Evolutionary conservation across 2,329 filamentous ascomycete genomes (phyloP).

Genomic region (Aureobasidium sp.): DNA sequence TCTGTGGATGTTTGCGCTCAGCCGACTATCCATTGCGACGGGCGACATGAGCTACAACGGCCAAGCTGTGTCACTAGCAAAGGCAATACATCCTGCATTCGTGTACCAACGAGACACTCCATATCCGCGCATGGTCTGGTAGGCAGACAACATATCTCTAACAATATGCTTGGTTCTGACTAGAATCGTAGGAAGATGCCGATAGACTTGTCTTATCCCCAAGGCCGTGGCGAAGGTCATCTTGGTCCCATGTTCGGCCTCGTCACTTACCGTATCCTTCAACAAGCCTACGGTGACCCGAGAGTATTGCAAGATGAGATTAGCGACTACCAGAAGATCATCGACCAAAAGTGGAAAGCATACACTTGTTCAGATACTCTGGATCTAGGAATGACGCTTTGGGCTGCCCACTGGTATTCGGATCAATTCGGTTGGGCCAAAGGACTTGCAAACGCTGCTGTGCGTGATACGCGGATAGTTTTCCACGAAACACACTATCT

Average conservation of each 20-base stretch:
- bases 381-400: conserved; percentile 54
- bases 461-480: conserved; percentile 15
- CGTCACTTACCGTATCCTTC: conserved; percentile 43
- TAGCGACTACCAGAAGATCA: conserved; percentile 43
- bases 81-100: conserved; percentile 47
- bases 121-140: conserved; percentile 43
- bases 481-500: conserved; percentile 15
- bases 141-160: background rate
- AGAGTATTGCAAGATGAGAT: conserved; percentile 41
- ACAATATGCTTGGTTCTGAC: background rate
- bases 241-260: conserved; percentile 50
- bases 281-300: conserved; percentile 28
- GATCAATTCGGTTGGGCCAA: conserved; percentile 42
- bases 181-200: conserved; percentile 36
- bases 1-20: conserved; percentile 56
- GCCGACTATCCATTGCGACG: conserved; percentile 43
- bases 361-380: conserved; percentile 43
- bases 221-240: conserved; percentile 47
- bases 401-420: conserved; percentile 46
- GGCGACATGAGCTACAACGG: conserved; percentile 41
- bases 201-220: conserved; percentile 38
- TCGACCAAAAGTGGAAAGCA: conserved; percentile 37
- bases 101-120: conserved; percentile 31
- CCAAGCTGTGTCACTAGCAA: conserved; percentile 45
- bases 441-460: conserved; percentile 14